Percentiles rank a stretch among this genome's conserved stretches.
phyloP scores from a whole-genome alignment of 2,329 filamentous ascomycete genomes.

The Penicillium sp. region DNA sequence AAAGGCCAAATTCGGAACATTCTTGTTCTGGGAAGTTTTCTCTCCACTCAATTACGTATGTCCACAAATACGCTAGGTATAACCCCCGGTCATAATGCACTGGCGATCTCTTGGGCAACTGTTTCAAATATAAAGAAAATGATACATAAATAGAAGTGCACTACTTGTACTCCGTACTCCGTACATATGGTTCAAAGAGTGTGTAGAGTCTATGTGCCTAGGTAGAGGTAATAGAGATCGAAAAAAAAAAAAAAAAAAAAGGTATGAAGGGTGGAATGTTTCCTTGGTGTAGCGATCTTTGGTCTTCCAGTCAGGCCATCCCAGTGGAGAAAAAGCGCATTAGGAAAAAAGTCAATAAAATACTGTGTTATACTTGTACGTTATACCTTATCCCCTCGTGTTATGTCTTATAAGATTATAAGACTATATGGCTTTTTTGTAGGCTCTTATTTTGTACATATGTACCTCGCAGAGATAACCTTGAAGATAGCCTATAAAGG shows the following conservation, averaged over 20 bases:
- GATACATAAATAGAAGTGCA: background rate
- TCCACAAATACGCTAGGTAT: background rate
- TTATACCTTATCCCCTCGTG: background rate
- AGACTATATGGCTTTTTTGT: background rate
- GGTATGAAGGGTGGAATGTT: conserved; percentile 9
- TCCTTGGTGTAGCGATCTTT: background rate
- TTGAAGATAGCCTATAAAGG: background rate
- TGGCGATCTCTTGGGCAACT: background rate
- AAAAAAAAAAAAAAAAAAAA: background rate
- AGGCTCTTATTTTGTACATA: background rate
- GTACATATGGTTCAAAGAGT: too few species aligned
- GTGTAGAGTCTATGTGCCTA: too few species aligned
- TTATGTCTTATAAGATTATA: background rate
- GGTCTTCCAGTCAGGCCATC: background rate
- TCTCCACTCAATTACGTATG: conserved; percentile 7
- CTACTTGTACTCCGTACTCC: background rate
- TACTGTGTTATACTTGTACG: background rate
- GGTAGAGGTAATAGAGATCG: background rate
- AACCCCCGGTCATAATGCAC: background rate
- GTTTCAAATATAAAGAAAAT: background rate
- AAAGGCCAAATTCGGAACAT: background rate
- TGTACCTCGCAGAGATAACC: background rate
- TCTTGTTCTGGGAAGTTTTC: background rate
- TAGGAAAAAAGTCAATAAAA: conserved; percentile 6
- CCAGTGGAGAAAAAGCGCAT: background rate